These are phyloP conservation scores for Astragalus glycyphyllos DNA, from an alignment of 306 rosid genomes.

Conservation along the genomic window DNA sequence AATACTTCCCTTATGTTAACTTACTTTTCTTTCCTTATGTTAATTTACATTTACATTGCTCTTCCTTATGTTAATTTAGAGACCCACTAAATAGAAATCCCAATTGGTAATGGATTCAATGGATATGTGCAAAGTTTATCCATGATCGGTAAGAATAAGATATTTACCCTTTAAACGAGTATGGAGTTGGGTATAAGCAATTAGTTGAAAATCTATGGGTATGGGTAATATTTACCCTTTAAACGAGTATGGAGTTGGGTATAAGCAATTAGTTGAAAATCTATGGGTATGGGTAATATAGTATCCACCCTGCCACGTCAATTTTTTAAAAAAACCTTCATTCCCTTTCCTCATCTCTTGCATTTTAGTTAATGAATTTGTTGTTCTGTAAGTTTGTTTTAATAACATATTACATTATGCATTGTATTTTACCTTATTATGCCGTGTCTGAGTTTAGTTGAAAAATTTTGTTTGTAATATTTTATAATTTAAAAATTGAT, in stretches of 20 bases:
- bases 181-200: no score
- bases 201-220: no score
- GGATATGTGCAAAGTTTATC: not conserved
- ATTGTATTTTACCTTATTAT: not conserved
- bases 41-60: not conserved
- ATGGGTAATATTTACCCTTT: not conserved
- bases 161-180: not conserved
- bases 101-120: not conserved
- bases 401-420: not conserved
- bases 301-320: not conserved
- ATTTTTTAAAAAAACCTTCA: not conserved
- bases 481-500: not conserved
- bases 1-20: slow-evolving; percentile 30
- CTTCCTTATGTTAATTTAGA: slow-evolving; percentile 1
- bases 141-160: not conserved
- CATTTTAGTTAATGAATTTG: not conserved
- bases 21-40: not conserved
- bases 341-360: not conserved
- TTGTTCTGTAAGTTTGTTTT: not conserved
- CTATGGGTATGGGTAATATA: not conserved
- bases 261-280: not conserved
- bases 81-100: not conserved
- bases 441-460: not conserved
- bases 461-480: not conserved
- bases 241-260: not conserved